Evolutionary conservation across 352 stramenopile species (phyloP).

Genomic region (Globisporangium camurandrum): DNA sequence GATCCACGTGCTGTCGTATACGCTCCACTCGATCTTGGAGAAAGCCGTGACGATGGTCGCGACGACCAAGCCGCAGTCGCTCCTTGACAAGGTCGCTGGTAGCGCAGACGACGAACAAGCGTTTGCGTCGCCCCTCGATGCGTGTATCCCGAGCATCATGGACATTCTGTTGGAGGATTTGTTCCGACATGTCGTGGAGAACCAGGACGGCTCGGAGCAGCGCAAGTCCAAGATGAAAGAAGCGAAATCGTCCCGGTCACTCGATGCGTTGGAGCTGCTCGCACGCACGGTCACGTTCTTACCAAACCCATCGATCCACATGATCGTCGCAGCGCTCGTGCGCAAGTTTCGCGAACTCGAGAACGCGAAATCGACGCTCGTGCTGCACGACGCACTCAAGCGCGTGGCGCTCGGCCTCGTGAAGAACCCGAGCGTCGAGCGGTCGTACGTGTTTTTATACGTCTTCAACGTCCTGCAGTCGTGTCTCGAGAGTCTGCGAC

Average conservation of each 20-base stretch:
- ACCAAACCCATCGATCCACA: conserved; percentile 75
- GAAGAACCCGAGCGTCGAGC: conserved; percentile 79
- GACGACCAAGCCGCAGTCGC: conserved; percentile 28
- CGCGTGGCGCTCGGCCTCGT: conserved; percentile 66
- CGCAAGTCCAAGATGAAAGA: conserved; percentile 88
- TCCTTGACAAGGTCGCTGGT: conserved; percentile 15
- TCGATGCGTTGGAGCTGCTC: conserved; percentile 76
- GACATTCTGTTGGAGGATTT: conserved; percentile 76
- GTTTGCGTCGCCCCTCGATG: conserved; percentile 65
- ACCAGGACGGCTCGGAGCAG: conserved; percentile 38
- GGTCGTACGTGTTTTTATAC: conserved; percentile 82
- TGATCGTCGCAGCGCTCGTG: conserved; percentile 63
- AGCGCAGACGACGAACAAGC: conserved; percentile 19
- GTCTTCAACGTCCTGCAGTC: conserved; percentile 78
- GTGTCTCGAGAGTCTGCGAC: conserved; percentile 65
- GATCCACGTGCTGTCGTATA: conserved; percentile 83
- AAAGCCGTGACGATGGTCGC: conserved; percentile 61
- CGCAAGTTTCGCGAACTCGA: conserved; percentile 63
- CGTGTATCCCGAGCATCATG: conserved; percentile 73
- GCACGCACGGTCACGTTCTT: conserved; percentile 80
- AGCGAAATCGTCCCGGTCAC: conserved; percentile 57
- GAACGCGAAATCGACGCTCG: conserved; percentile 40
- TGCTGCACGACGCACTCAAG: conserved; percentile 75
- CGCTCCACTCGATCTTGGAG: conserved; percentile 76
- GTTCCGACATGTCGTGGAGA: conserved; percentile 63